phyloP scores from a whole-genome alignment of 371 early-diverging fungal genomes.

The Lichtheimia ornata region DNA sequence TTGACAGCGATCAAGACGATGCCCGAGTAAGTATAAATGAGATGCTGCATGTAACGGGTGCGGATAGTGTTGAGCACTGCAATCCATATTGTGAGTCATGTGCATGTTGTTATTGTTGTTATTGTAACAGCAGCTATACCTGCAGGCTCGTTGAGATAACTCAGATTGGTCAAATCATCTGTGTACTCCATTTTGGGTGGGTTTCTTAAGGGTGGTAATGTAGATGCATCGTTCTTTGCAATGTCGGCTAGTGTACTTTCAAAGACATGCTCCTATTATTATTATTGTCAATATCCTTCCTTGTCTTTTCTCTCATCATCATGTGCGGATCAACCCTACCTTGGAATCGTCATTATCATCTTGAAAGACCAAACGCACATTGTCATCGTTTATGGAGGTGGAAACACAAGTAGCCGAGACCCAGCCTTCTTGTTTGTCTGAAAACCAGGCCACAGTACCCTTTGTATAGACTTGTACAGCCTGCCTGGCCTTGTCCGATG shows the following conservation, averaged over 20 bases:
- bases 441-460: slow-evolving; percentile 86
- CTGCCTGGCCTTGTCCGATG: slow-evolving; percentile 23
- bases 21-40: slow-evolving; percentile 98
- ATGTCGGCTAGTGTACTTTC: slow-evolving; percentile 72
- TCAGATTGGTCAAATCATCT: slow-evolving; percentile 88
- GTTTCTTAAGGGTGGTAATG: slow-evolving; percentile 86
- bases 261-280: slow-evolving; percentile 63
- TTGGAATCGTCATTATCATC: slow-evolving; percentile 58
- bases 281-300: not conserved
- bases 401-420: slow-evolving; percentile 70
- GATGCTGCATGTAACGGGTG: slow-evolving; percentile 79
- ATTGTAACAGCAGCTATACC: slow-evolving; percentile 42
- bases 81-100: slow-evolving; percentile 3
- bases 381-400: slow-evolving; percentile 52
- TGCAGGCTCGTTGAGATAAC: slow-evolving; percentile 87
- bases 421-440: slow-evolving; percentile 85
- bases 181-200: slow-evolving; percentile 83
- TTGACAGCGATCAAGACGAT: slow-evolving; percentile 96
- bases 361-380: slow-evolving; percentile 61
- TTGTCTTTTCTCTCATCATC: not conserved
- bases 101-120: not conserved
- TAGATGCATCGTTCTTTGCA: slow-evolving; percentile 56
- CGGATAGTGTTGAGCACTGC: slow-evolving; percentile 82
- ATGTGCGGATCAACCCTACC: slow-evolving; percentile 21
- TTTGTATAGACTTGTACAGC: slow-evolving; percentile 63